A percentile compares a stretch with the other conserved stretches of the same genome.
Evolutionary conservation across 768 basidiomycete species (phyloP).

Genomic region (Sporobolomyces pararoseus): DNA sequence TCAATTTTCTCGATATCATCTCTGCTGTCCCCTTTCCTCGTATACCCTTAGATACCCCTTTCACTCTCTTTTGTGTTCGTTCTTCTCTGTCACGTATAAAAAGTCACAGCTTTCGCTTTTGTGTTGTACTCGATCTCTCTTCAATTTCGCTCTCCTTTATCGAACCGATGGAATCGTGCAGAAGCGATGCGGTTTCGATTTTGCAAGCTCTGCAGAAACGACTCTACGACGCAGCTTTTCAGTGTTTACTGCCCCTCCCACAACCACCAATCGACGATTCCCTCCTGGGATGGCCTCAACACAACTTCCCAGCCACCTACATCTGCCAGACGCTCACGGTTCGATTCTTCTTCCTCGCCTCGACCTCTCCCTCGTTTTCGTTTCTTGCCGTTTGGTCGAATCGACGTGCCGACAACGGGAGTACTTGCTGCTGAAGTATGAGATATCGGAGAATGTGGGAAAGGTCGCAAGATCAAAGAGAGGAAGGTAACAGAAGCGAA

Average conservation of each 20-base stretch:
- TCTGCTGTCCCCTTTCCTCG: not conserved
- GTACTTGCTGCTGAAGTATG: constrained; percentile 17
- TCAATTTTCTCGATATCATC: not conserved
- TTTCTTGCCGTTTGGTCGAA: constrained; percentile 35
- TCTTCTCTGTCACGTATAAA: not conserved
- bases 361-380: constrained; percentile 34
- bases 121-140: too few relatives aligned
- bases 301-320: constrained; percentile 32
- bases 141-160: too few relatives aligned
- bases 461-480: constrained; percentile 14
- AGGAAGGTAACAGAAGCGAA: constrained; percentile 11
- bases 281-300: not conserved
- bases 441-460: constrained; percentile 31
- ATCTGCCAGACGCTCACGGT: not conserved
- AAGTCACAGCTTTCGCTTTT: not conserved
- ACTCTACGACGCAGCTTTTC: too few relatives aligned
- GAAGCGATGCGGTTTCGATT: too few relatives aligned
- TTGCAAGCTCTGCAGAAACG: too few relatives aligned
- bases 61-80: too few relatives aligned
- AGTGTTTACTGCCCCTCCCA: constrained; percentile 29
- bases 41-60: too few relatives aligned
- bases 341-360: constrained; percentile 39
- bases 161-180: too few relatives aligned
- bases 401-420: constrained; percentile 24
- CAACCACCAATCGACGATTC: constrained; percentile 2